A percentile compares a stretch with the other conserved stretches of the same genome.
Conservation (phyloP, 768 basidiomycete species). For the Serendipita sp. region DNA sequence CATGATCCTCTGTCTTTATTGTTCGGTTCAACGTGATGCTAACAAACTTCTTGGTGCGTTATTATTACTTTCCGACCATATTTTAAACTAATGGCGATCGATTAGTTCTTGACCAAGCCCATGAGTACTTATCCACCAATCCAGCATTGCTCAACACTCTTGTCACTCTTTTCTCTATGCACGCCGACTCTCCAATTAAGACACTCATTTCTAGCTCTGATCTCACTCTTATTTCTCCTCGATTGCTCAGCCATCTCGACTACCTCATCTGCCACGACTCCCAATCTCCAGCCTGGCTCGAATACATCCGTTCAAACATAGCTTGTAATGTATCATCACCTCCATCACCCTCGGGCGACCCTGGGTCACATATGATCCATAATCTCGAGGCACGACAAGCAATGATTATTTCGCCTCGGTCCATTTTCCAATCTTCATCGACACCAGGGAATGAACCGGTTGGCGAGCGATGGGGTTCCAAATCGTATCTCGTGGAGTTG, state of each 20-base stretch:
- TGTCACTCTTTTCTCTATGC: background rate
- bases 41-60: conserved; percentile 3
- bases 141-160: conserved; percentile 1
- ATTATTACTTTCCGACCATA: background rate
- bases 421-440: background rate
- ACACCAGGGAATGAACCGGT: background rate
- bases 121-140: background rate
- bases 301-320: background rate
- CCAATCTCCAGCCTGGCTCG: background rate
- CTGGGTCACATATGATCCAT: background rate
- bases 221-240: background rate
- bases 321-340: background rate
- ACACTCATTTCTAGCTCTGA: conserved; percentile 4
- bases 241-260: background rate
- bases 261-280: conserved; percentile 4
- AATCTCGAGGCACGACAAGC: background rate
- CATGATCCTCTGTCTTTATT: conserved; percentile 4
- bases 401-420: conserved; percentile 4
- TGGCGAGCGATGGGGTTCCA: background rate
- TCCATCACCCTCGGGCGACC: background rate
- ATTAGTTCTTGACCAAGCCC: background rate
- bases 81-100: background rate
- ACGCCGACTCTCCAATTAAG: conserved; percentile 1
- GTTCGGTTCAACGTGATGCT: background rate
- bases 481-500: background rate